Percentiles rank a stretch among this genome's conserved stretches.
Evolutionary conservation across 2,329 filamentous ascomycete species (phyloP).

Genomic region (Ascochyta koolunga): DNA sequence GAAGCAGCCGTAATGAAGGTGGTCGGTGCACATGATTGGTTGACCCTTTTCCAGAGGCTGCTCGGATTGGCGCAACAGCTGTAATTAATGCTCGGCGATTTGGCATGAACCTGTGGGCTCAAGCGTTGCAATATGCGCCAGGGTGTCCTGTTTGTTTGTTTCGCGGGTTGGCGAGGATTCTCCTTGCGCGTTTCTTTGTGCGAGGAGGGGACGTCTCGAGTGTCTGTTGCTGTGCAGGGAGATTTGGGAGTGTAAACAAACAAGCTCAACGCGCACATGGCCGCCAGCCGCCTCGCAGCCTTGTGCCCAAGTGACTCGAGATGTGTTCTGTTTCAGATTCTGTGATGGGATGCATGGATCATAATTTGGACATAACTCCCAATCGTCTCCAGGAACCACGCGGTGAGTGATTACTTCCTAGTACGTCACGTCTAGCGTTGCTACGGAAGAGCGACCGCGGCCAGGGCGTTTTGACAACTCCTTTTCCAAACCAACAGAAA

Average conservation of each 20-base stretch:
- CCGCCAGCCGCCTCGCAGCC: neutral
- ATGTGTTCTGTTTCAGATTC: conserved; percentile 7
- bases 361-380: conserved; percentile 4
- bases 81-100: conserved; percentile 13
- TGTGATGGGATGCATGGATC: conserved; percentile 17
- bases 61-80: conserved; percentile 11
- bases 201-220: neutral
- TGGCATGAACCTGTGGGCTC: conserved; percentile 18
- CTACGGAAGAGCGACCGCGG: conserved; percentile 1
- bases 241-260: conserved; percentile 6
- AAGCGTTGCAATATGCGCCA: conserved; percentile 17
- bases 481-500: conserved; percentile 6
- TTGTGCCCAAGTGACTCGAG: neutral
- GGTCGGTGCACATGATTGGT: conserved; percentile 11
- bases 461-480: conserved; percentile 7
- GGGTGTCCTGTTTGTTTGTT: conserved; percentile 8
- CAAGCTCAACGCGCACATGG: neutral
- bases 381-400: conserved; percentile 4
- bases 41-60: neutral
- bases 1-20: conserved; percentile 6
- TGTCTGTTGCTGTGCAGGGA: conserved; percentile 2
- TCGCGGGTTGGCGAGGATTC: neutral
- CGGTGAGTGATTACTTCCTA: conserved; percentile 7
- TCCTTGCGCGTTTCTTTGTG: conserved; percentile 3
- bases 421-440: conserved; percentile 16